Conservation (phyloP, 2,329 filamentous ascomycete species). For the Colletotrichum falcatum region DNA sequence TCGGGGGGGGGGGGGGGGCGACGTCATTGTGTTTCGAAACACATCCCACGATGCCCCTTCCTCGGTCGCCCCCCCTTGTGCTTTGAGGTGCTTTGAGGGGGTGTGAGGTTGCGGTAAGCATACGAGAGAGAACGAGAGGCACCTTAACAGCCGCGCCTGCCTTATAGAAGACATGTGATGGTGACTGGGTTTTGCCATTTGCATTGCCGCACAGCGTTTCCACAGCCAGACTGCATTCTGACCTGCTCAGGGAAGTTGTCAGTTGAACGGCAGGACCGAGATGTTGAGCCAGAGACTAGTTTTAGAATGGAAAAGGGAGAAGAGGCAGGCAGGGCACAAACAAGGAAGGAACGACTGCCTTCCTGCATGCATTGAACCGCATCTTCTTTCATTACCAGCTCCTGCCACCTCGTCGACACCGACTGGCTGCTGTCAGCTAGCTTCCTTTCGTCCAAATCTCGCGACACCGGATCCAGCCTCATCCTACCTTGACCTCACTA, state of each 20-base stretch:
- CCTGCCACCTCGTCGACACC: background rate
- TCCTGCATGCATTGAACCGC: background rate
- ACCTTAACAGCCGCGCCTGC: background rate
- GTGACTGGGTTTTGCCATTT: background rate
- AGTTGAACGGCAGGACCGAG: background rate
- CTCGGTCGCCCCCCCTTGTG: slow-evolving; percentile 26
- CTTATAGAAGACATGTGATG: background rate
- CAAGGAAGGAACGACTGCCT: background rate
- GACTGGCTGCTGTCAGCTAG: background rate
- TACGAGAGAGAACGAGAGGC: background rate
- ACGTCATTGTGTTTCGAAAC: slow-evolving; percentile 41
- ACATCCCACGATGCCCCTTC: slow-evolving; percentile 40
- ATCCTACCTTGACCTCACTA: background rate
- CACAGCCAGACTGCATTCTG: background rate
- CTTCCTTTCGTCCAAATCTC: background rate
- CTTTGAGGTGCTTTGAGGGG: slow-evolving; percentile 25
- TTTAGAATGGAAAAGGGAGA: background rate
- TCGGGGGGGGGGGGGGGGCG: background rate
- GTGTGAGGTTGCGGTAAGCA: slow-evolving; percentile 21
- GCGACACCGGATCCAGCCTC: background rate
- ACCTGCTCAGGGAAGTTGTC: background rate
- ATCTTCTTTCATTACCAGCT: background rate
- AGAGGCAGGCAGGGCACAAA: background rate
- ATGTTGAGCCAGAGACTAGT: background rate
- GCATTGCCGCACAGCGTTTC: background rate